Base-by-base conservation (phyloP, 768 basidiomycete genomes). In the Auricularia sp. region DNA sequence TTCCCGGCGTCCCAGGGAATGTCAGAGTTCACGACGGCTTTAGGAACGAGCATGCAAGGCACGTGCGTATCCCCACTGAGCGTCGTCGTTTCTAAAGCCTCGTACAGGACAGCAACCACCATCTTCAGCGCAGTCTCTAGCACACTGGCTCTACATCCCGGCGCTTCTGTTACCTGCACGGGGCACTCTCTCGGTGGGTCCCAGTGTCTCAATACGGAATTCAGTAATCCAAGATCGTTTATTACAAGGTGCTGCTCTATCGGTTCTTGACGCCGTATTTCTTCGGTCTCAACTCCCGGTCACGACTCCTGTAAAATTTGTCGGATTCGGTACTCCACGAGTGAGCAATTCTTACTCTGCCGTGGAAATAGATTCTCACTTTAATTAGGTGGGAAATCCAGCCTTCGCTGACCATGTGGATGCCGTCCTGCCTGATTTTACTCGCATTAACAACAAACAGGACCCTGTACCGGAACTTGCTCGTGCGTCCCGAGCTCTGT, bases 361-460 rank as follows among this genome's bases (percentile, higher is more conserved):
- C 33, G 14, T n/a, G 3, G 10, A 8, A 35, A 7, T 18, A 1
- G 47, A 51, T 18, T 0, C 47, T 42, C 0, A 29, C 29, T 29
- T 29, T 0, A 13, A 6, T 0, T 18, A 51, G 47, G 77, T 79
- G 65, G 85, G 86, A 14, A 86, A 87, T 72, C 62, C 72, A 1
- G 79, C 75, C 16, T 85, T 79, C 67, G 83, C 79, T n/a, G 56
- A 71, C n/a, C 76, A 82, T 39, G 77, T 85, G 65, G 82, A 83
- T 66, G 8, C 67, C 3, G 18, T 59, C 29, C 47, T 51, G 47
- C 10, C 10, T 13, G 47, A 51, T 21, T 5, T 51, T 18, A 51
- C 47, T 0, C 47, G 47, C 0, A 21, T 51, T 18, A 51, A 51
- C 47, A 51, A 51, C 47, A 51, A 18, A 1, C 47, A 51, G 47